Evolutionary conservation across 2,329 filamentous ascomycete species (phyloP).

Genomic region (Aureobasidium sp.): DNA sequence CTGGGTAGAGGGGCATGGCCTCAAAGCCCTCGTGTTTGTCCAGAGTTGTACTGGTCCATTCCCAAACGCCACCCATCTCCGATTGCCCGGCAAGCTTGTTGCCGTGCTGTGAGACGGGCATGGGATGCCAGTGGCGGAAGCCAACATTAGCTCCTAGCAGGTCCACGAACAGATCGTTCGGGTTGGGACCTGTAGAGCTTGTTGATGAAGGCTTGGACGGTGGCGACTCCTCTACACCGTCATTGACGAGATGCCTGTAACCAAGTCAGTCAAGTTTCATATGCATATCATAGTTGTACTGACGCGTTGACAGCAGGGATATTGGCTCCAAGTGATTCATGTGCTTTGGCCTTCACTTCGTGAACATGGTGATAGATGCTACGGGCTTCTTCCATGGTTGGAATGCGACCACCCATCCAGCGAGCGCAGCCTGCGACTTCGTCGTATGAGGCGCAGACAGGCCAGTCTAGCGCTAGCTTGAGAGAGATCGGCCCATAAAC

Average conservation of each 20-base stretch:
- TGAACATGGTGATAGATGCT: conserved; percentile 82
- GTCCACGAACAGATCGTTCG: conserved; percentile 60
- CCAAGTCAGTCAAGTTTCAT: background rate
- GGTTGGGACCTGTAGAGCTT: conserved; percentile 29
- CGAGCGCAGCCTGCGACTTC: conserved; percentile 75
- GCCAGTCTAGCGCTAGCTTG: conserved; percentile 75
- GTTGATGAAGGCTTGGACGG: conserved; percentile 42
- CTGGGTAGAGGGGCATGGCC: conserved; percentile 79
- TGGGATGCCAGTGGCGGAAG: conserved; percentile 84
- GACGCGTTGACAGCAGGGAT: conserved; percentile 52
- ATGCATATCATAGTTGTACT: conserved; percentile 12
- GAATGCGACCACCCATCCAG: conserved; percentile 86
- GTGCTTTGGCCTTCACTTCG: conserved; percentile 44
- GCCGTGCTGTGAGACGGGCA: conserved; percentile 67
- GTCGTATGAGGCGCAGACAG: conserved; percentile 84
- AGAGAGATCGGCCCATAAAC: conserved; percentile 78
- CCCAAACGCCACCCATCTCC: conserved; percentile 89
- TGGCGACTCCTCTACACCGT: conserved; percentile 74
- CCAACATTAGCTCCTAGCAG: conserved; percentile 72
- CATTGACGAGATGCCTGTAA: conserved; percentile 65
- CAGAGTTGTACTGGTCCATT: conserved; percentile 86
- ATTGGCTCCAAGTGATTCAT: conserved; percentile 41
- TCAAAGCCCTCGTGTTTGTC: conserved; percentile 68
- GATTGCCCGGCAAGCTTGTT: conserved; percentile 68
- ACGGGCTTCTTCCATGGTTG: conserved; percentile 72